These are phyloP conservation scores for Rubia peregrina DNA, from an alignment of 305 asterid genomes.

Conservation along the genomic window DNA sequence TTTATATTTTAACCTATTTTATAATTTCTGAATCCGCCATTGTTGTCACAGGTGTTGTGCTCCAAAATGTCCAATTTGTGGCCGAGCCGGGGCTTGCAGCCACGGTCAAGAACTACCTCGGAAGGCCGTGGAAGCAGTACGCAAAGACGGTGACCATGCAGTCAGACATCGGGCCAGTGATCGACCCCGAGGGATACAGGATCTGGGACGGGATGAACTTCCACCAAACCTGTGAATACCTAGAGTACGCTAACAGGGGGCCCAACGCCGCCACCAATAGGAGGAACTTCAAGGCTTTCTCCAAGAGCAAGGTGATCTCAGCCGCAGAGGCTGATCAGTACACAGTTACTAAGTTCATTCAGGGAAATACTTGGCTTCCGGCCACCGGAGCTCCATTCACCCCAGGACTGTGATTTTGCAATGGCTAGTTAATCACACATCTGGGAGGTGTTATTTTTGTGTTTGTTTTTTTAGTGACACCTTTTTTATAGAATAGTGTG, in stretches of 20 bases:
- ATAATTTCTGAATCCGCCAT: neutral
- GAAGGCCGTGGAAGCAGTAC: conserved; percentile 46
- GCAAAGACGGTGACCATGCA: conserved; percentile 48
- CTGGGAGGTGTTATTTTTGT: neutral
- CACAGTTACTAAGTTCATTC: conserved; percentile 34
- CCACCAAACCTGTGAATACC: conserved; percentile 32
- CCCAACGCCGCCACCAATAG: conserved; percentile 36
- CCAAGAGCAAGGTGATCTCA: conserved; percentile 29
- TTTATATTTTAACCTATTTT: neutral
- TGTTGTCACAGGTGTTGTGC: conserved; percentile 43
- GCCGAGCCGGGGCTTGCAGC: conserved; percentile 32
- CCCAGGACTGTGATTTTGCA: conserved; percentile 20
- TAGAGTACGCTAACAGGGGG: conserved; percentile 49
- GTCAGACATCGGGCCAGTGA: conserved; percentile 46
- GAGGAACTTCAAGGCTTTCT: conserved; percentile 34
- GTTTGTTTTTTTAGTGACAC: neutral
- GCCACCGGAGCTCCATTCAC: conserved; percentile 35
- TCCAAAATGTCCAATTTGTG: conserved; percentile 57
- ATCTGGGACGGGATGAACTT: conserved; percentile 28
- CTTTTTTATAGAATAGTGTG: neutral
- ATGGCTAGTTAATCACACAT: neutral
- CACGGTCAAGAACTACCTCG: conserved; percentile 31
- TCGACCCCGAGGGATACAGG: conserved; percentile 45
- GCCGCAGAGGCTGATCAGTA: conserved; percentile 30
- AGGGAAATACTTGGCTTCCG: conserved; percentile 38